Base-by-base conservation (phyloP, 208 protist species). In the Trypanosoma brucei region DNA sequence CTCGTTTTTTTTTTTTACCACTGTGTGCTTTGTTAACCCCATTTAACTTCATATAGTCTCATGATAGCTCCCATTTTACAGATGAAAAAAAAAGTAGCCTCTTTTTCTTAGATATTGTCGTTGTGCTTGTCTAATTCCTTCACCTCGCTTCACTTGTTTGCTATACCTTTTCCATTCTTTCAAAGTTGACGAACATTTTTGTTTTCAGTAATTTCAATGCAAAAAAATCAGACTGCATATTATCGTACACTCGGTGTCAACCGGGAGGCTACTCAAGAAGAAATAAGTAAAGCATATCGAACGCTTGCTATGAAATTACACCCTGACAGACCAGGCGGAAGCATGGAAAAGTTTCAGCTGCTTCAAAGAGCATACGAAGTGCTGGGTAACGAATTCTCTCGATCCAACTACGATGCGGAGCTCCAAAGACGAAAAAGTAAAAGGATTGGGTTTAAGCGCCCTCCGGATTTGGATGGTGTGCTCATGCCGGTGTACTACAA, bases 361-460 rank as follows among this genome's bases (percentile, higher is more conserved):
- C 81, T 99, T 7, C 92, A 88, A 55, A 76, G 87, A 8, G 98
- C 98, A 4, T 99, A 99, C 67, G 96, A 99, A 54, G 80, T 99
- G 9, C 81, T 99, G 1, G 76, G 68, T 11, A 81, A 99, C 61
- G 39, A 51, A n/a, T 54, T 96, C 45, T 96, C 94, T 60, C 85
- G 97, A 33, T 45, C 80, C 33, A 56, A 91, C 14, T 99, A 99
- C 76, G 98, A 99, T 51, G 59, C 58, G 2, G 66, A 80, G 1
- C 30, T 86, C 34, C 31, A 36, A 8, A 64, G 68, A 54, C 58
- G 77, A 50, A 38, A 65, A n/a, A 65, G 65, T 55, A 76, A 68
- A 46, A 50, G 87, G 56, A 65, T 66, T 13, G 75, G 77, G 31
- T 93, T 93, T 49, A 79, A 79, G 55, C 74, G 77, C 0, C 90